Evolutionary conservation across 2,329 filamentous ascomycete genomes (phyloP), one percentile per base, ranked within the genome.

Genomic region (Hypoxylon sp.): DNA sequence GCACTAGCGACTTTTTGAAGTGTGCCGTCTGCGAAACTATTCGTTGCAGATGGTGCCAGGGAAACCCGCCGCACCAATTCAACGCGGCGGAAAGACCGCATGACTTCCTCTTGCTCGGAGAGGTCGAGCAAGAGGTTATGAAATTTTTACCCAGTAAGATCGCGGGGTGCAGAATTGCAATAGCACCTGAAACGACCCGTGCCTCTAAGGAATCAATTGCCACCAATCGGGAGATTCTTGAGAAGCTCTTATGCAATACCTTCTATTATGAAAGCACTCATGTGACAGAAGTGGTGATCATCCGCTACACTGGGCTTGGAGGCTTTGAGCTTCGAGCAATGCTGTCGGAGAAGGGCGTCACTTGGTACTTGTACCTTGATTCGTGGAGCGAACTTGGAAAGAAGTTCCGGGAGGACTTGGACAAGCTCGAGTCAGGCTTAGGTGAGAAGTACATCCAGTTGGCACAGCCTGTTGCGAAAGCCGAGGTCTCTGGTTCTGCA

Each of bases 61-160:
- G 81, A 1, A 83, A 83, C 32, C 82, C 82, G 0, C 34, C 46
- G 0, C 82, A 84, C 63, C 23, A 72, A 1, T 78, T 78, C 51
- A 19, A 13, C 4, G 28, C 57, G 2, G 68, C 69, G 5, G 19
- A 59, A 7, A 52, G 68, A 14, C 62, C 62, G 45, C 51, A 10
- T 21, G 34, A 45, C 56, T 71, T 64, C 61, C 38, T 75, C 5
- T 41, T 60, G 10, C 67, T 69, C 64, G 63, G 71, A 45, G 57
- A 65, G 59, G 75, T 72, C 17, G 60, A 72, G 58, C 59, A 70
- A 17, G 9, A 51, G 21, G 36, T 76, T 1, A 75, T 76, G 73
- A 14, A 17, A 1, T 62, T 45, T 51, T 69, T 76, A 19, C 75
- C 75, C 4, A 63, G 65, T 3, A 68, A 46, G 11, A 67, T 76